Conservation (phyloP, 768 basidiomycete species). For the Podaxis sp. region DNA sequence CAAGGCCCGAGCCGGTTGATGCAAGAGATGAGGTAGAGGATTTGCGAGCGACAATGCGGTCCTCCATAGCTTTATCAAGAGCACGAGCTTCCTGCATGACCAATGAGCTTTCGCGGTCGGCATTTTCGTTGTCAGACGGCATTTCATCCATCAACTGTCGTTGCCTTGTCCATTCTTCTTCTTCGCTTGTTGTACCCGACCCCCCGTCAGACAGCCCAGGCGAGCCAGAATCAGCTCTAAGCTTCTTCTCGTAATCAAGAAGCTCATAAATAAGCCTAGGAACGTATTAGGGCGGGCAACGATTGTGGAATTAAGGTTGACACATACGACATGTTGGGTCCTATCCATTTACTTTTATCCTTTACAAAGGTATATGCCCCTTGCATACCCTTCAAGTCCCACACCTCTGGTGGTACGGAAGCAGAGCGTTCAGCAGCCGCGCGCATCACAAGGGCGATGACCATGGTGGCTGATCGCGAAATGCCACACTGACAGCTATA, state of each 20-base stretch:
- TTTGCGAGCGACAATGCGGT: conserved; percentile 74
- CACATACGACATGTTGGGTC: conserved; percentile 94
- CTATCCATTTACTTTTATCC: conserved; percentile 82
- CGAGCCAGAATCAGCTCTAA: conserved; percentile 51
- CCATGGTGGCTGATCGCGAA: conserved; percentile 85
- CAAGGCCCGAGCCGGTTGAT: conserved; percentile 54
- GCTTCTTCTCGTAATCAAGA: conserved; percentile 82
- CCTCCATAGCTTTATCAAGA: conserved; percentile 87
- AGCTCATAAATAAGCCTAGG: conserved; percentile 89
- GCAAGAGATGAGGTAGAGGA: conserved; percentile 64
- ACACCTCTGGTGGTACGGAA: conserved; percentile 70
- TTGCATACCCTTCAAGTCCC: conserved; percentile 85
- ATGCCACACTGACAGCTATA: conserved; percentile 91
- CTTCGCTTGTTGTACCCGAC: conserved; percentile 49
- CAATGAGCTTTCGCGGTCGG: conserved; percentile 54
- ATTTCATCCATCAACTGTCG: conserved; percentile 60
- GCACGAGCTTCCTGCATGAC: conserved; percentile 79
- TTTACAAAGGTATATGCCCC: conserved; percentile 89
- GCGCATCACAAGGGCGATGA: conserved; percentile 92
- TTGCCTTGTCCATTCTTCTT: conserved; percentile 80
- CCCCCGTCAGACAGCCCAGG: conserved; percentile 48
- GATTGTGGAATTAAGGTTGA: conserved; percentile 18
- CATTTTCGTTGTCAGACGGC: conserved; percentile 42
- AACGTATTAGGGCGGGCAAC: conserved; percentile 18
- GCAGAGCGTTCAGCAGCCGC: conserved; percentile 73